Conservation (phyloP, 129 eudicot genomes). For the Ambrosia trifida region DNA sequence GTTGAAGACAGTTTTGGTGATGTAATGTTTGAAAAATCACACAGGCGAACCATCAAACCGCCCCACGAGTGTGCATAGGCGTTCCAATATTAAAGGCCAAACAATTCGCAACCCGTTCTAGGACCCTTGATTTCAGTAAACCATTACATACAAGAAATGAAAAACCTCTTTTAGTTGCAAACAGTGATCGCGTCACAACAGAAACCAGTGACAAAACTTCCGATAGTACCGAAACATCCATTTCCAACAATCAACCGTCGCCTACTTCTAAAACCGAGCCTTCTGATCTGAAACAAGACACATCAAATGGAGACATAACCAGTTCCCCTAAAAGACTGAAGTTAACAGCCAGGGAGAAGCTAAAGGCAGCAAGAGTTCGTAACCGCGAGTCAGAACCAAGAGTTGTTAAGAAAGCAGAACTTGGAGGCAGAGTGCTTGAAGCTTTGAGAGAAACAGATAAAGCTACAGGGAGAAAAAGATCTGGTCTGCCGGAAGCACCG, state of each 20-base stretch:
- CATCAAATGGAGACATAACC: slow-evolving; percentile 16
- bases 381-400: slow-evolving; percentile 69
- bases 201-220: slow-evolving; percentile 48
- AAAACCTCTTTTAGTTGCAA: slow-evolving; percentile 46
- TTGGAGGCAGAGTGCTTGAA: slow-evolving; percentile 75
- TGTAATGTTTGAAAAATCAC: slow-evolving; percentile 2
- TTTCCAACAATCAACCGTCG: slow-evolving; percentile 29
- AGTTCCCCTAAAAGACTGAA: slow-evolving; percentile 55
- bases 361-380: slow-evolving; percentile 90
- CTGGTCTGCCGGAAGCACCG: slow-evolving; percentile 95
- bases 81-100: slow-evolving; percentile 39
- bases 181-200: slow-evolving; percentile 54
- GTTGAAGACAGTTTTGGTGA: neutral
- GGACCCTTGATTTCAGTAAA: slow-evolving; percentile 28
- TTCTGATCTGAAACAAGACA: slow-evolving; percentile 32
- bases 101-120: slow-evolving; percentile 28
- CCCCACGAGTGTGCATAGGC: slow-evolving; percentile 31
- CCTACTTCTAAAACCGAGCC: slow-evolving; percentile 29
- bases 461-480: slow-evolving; percentile 55
- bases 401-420: slow-evolving; percentile 41
- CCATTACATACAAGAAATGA: slow-evolving; percentile 26
- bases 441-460: slow-evolving; percentile 70
- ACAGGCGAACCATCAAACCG: slow-evolving; percentile 54
- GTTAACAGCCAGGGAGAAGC: slow-evolving; percentile 85
- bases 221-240: slow-evolving; percentile 35